Percentiles rank a stretch among this genome's conserved stretches.
Evolutionary conservation across 1,139 yeast genomes (phyloP).

Genomic region (Yamadazyma conglobata): DNA sequence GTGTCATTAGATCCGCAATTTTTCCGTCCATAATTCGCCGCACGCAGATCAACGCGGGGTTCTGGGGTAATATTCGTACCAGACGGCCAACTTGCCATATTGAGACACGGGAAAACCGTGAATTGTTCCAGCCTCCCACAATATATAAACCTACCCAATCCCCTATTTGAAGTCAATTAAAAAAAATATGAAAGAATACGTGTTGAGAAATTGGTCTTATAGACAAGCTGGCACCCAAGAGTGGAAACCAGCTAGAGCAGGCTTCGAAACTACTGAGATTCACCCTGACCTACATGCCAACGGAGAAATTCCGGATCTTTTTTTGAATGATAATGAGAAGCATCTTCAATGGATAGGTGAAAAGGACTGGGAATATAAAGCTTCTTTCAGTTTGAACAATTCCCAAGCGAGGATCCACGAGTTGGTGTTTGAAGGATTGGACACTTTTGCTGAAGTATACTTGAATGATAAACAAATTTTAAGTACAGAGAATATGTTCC

Average conservation of each 20-base stretch:
- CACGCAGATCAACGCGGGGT: too few species aligned
- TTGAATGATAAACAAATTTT: constrained; percentile 32
- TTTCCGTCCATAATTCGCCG: too few species aligned
- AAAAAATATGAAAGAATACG: constrained; percentile 1
- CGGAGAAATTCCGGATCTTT: constrained; percentile 42
- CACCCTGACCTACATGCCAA: constrained; percentile 36
- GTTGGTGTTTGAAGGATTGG: constrained; percentile 42
- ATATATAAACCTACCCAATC: too few species aligned
- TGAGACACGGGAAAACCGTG: too few species aligned
- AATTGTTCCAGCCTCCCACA: too few species aligned
- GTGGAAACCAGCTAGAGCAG: constrained; percentile 12
- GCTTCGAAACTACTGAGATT: constrained; percentile 22
- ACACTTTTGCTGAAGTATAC: constrained; percentile 39
- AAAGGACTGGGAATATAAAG: constrained; percentile 37
- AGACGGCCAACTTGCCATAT: too few species aligned
- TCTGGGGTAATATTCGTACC: too few species aligned
- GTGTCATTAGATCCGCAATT: too few species aligned
- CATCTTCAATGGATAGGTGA: constrained; percentile 47
- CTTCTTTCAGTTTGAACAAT: constrained; percentile 14
- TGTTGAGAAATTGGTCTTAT: constrained; percentile 12
- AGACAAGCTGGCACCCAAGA: constrained; percentile 9
- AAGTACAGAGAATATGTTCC: constrained; percentile 38
- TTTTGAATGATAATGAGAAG: constrained; percentile 35
- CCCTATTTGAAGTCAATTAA: too few species aligned
- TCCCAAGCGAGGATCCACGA: constrained; percentile 16